Base-by-base conservation (phyloP, 495 filamentous ascomycete species). In the Podospora anserina region DNA sequence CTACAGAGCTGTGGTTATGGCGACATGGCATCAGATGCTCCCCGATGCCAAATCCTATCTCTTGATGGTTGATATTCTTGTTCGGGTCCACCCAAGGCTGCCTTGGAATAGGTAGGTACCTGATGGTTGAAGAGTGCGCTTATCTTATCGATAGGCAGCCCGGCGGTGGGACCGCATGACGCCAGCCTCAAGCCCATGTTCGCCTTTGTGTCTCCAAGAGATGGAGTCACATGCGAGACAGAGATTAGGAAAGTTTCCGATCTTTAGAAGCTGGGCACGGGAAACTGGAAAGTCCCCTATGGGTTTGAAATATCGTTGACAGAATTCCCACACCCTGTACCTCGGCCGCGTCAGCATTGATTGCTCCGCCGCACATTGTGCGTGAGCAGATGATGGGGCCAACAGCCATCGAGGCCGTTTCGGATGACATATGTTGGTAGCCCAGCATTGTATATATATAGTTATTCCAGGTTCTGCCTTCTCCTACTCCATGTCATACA, bases 91-190 rank as follows among this genome's bases (percentile, higher is more conserved):
- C 23, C 23, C 23, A 23, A 57, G 16, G 54, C 54, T n/a, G 15
- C 5, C 6, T 13, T 18, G 5, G 23, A 2, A 23, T 23, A 23
- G 23, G 23, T 23, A 1, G 23, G 23, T 23, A 23, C 23, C 23
- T 23, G 1, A 23, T 19, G 55, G 55, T 58, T 58, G 55, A n/a
- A 19, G 39, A 20, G 1, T 15, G 55, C 55, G 55, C n/a, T 58
- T 58, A 58, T 58, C 55, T 58, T 58, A 58, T 58, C 55, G 54
- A 57, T 57, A 66, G 54, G 13, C 39, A 49, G 39, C 13, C 39
- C 15, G 0, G 39, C 6, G 39, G 39, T 49, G 39, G 39, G 39
- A 49, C 39, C 39, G 39, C 39, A 49, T 49, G 39, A 49, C n/a
- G 54, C n/a, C 27, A 39, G 20, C 34, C 30, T 20, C 64, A 66